phyloP scores from a whole-genome alignment of 345 rosid genomes.

The Limnanthes douglasii region DNA sequence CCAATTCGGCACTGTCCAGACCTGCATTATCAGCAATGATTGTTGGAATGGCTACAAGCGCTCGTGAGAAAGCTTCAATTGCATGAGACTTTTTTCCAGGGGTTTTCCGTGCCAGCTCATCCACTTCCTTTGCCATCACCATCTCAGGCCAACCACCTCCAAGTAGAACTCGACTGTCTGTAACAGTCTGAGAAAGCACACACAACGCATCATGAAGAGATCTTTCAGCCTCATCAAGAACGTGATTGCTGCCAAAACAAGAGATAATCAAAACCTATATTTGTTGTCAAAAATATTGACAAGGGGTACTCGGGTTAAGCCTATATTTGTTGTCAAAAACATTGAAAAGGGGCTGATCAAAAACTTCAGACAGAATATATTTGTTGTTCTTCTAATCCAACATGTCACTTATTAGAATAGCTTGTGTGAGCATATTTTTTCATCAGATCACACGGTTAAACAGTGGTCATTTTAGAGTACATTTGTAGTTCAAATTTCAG shows the following conservation, averaged over 20 bases:
- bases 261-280: no score
- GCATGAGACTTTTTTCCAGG: conserved; percentile 98
- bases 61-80: conserved; percentile 84
- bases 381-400: not conserved
- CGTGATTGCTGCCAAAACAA: conserved; percentile 57
- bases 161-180: conserved; percentile 75
- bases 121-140: conserved; percentile 97
- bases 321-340: no score
- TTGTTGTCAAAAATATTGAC: no score
- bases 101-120: conserved; percentile 83
- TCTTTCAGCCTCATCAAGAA: conserved; percentile 97
- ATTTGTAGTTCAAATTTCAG: no score
- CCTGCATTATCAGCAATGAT: conserved; percentile 96
- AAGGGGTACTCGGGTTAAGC: no score
- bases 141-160: conserved; percentile 99
- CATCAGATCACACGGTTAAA: no score
- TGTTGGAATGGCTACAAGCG: conserved; percentile 75
- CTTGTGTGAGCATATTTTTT: no score
- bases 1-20: conserved; percentile 89
- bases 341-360: not conserved
- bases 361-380: no score
- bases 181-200: conserved; percentile 90
- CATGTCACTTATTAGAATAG: no score
- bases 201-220: conserved; percentile 95
- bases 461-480: no score